Conservation (phyloP, 768 basidiomycete species). For the Tricholoma flavovirens region DNA sequence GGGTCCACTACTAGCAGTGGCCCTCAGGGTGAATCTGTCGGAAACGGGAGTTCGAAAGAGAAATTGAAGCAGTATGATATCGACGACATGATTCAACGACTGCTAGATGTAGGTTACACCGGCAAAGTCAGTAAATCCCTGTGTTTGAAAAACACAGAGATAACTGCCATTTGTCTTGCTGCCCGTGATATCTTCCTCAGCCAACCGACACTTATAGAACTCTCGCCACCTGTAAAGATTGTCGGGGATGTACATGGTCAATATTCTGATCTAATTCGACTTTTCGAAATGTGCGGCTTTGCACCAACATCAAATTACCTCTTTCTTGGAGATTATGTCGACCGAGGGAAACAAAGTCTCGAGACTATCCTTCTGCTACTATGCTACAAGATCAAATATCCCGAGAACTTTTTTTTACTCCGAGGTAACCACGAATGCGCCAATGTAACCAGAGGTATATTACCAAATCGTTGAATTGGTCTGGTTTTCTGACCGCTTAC, state of each 20-base stretch:
- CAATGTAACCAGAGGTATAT: constrained; percentile 90
- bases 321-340: constrained; percentile 98
- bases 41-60: constrained; percentile 46
- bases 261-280: constrained; percentile 95
- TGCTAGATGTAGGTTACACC: constrained; percentile 94
- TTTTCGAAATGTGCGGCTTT: constrained; percentile 99
- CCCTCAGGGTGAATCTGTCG: constrained; percentile 34
- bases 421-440: constrained; percentile 99
- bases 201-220: constrained; percentile 95
- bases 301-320: constrained; percentile 96
- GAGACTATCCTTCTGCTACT: constrained; percentile 95
- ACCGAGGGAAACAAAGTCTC: constrained; percentile 96
- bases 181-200: constrained; percentile 94
- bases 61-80: constrained; percentile 77
- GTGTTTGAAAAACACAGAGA: constrained; percentile 94
- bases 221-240: constrained; percentile 98
- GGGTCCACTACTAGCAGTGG: constrained; percentile 41
- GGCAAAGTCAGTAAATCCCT: constrained; percentile 97
- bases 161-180: constrained; percentile 88
- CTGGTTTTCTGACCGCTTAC: constrained; percentile 13
- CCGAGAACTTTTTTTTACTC: constrained; percentile 97
- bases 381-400: constrained; percentile 99
- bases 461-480: constrained; percentile 1
- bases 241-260: constrained; percentile 99
- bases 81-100: constrained; percentile 96